Conservation (phyloP, 164 flowering plant genomes). For the Hamamelis virginiana region DNA sequence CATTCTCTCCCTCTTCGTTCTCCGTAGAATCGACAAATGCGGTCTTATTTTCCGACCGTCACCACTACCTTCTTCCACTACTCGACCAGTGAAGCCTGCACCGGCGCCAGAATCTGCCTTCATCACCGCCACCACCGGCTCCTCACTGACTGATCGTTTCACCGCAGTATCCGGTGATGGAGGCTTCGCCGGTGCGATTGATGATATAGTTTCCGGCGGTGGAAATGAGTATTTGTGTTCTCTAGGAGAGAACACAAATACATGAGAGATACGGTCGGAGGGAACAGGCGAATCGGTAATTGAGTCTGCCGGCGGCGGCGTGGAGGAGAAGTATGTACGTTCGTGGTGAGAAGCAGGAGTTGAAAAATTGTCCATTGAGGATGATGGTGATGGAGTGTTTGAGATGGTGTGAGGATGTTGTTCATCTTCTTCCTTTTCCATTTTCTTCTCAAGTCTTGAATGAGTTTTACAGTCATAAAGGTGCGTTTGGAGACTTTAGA, state of each 20-base stretch:
- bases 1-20: conserved; percentile 21
- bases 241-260: not conserved
- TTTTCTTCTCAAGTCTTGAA: not conserved
- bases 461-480: too few species aligned
- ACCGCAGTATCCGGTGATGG: conserved; percentile 1
- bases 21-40: conserved; percentile 23
- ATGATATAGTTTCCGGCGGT: not conserved
- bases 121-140: conserved; percentile 8
- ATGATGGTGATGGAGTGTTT: not conserved
- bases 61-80: conserved; percentile 1
- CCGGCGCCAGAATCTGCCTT: conserved; percentile 2
- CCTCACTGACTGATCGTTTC: conserved; percentile 10
- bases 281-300: conserved; percentile 1
- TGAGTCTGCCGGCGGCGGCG: too few species aligned
- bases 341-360: too few species aligned
- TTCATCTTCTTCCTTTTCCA: not conserved
- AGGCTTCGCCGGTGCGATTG: not conserved
- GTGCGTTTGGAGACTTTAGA: too few species aligned
- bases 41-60: conserved; percentile 6
- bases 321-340: too few species aligned
- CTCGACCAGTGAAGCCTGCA: not conserved
- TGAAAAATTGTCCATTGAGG: too few species aligned
- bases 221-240: not conserved
- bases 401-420: not conserved
- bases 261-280: conserved; percentile 6